Evolutionary conservation across 2,329 filamentous ascomycete genomes (phyloP).

Genomic region (Pseudocercospora fijiensis): DNA sequence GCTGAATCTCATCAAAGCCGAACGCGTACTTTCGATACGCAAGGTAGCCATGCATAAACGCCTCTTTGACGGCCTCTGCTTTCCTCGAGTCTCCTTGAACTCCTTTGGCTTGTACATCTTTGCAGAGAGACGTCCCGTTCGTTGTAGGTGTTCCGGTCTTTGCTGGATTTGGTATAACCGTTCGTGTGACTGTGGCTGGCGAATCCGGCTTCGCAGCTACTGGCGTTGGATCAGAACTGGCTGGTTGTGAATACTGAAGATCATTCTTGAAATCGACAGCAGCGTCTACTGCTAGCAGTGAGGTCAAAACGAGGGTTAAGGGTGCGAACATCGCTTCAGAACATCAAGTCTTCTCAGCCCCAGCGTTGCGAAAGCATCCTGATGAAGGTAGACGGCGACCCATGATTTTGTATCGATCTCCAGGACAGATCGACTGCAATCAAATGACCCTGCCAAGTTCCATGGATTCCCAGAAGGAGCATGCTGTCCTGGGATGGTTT

Average conservation of each 20-base stretch:
- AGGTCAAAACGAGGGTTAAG: slow-evolving; percentile 8
- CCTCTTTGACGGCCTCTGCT: slow-evolving; percentile 23
- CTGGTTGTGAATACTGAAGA: neutral
- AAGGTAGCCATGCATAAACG: slow-evolving; percentile 22
- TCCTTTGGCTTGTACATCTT: slow-evolving; percentile 18
- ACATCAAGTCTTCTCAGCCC: neutral
- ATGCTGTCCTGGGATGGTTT: neutral
- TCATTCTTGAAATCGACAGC: slow-evolving; percentile 3
- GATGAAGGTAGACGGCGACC: neutral
- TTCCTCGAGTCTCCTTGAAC: slow-evolving; percentile 5
- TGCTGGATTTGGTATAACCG: neutral
- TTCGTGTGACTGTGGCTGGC: slow-evolving; percentile 6
- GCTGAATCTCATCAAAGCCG: slow-evolving; percentile 22
- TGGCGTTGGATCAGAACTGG: neutral
- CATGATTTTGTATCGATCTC: neutral
- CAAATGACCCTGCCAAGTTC: neutral
- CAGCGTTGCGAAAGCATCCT: neutral
- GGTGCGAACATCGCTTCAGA: slow-evolving; percentile 15
- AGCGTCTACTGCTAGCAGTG: neutral
- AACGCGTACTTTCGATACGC: slow-evolving; percentile 39
- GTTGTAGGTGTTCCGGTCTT: neutral
- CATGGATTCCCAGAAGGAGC: neutral
- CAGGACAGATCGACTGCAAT: neutral
- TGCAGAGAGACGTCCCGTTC: slow-evolving; percentile 11
- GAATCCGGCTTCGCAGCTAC: slow-evolving; percentile 6